Conservation (phyloP, 169 alveolate species). For the Plasmodium falciparum region DNA sequence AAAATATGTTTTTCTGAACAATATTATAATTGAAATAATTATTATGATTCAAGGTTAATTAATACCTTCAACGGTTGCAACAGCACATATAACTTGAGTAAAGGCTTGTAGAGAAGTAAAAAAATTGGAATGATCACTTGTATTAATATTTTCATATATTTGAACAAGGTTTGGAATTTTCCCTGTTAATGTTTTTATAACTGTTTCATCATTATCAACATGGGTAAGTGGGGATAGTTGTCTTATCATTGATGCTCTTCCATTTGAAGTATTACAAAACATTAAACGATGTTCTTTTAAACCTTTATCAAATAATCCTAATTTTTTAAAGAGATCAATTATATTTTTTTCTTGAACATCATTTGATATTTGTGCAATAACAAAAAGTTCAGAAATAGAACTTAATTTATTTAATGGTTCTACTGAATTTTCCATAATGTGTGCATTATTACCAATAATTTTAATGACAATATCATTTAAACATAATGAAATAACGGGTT, state of each 20-base stretch:
- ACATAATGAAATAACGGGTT: constrained; percentile 57
- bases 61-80: constrained; percentile 74
- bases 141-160: constrained; percentile 63
- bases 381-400: constrained; percentile 56
- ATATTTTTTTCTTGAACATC: constrained; percentile 60
- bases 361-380: constrained; percentile 64
- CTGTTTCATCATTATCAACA: constrained; percentile 79
- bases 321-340: constrained; percentile 46
- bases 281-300: constrained; percentile 80
- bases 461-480: constrained; percentile 55
- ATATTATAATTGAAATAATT: constrained; percentile 22
- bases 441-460: constrained; percentile 43
- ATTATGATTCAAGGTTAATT: constrained; percentile 38
- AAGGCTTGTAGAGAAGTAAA: constrained; percentile 72
- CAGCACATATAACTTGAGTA: constrained; percentile 74
- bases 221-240: constrained; percentile 85
- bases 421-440: constrained; percentile 44
- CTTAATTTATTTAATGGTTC: constrained; percentile 58
- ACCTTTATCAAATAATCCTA: constrained; percentile 55
- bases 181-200: constrained; percentile 77
- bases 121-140: constrained; percentile 36
- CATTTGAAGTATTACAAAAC: constrained; percentile 81
- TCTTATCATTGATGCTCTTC: constrained; percentile 86
- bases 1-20: constrained; percentile 9
- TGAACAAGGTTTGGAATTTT: constrained; percentile 79